Evolutionary conservation across 2,329 filamentous ascomycete genomes (phyloP), one percentile per base, ranked within the genome.

Genomic region (Aureobasidium sp.): DNA sequence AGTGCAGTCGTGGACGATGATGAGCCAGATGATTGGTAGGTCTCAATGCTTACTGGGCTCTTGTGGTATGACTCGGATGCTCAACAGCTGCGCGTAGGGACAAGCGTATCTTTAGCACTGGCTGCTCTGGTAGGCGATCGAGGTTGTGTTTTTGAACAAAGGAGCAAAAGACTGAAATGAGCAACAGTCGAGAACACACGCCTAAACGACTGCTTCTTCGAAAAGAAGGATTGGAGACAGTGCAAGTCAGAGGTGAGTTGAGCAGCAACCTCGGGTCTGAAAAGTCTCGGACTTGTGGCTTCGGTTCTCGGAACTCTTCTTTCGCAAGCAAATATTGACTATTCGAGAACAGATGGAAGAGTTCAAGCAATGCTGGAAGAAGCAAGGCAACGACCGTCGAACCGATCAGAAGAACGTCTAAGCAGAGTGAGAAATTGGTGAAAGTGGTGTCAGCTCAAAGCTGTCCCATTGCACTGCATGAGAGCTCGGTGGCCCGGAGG

Each of bases 71-170:
- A 45, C 29, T 37, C 45, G 45, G 31, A 45, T 57, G 31, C 50
- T 45, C 29, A 29, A 49, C 49, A 51, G 23, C 47, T 40, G 25
- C 38, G 43, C 61, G 47, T 71, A 97, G 93, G 93, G 92, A 97
- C 78, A 93, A 96, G 82, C 83, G 94, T 71, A 97, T 97, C 74
- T 95, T 90, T 78, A 96, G 90, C 78, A 97, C 93, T 2, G 94
- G 93, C 61, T 97, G 93, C 71, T 84, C 91, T 74, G 86, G 93
- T 95, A 77, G 70, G 77, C 58, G 2, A 21, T 49, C n/a, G 23
- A 37, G 10, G n/a, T n/a, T 95, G 90, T 78, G 95, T 90, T 78
- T 97, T 93, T 2, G 93, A 93, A 62, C 96, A 93, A 71, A 84
- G 90, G 74, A 86, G 92, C 94, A 77, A 70, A 77, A 33, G 25